Percentiles rank a stretch among this genome's conserved stretches.
Evolutionary conservation across 2,329 filamentous ascomycete genomes (phyloP).

Genomic region (Colletotrichum coccodes): DNA sequence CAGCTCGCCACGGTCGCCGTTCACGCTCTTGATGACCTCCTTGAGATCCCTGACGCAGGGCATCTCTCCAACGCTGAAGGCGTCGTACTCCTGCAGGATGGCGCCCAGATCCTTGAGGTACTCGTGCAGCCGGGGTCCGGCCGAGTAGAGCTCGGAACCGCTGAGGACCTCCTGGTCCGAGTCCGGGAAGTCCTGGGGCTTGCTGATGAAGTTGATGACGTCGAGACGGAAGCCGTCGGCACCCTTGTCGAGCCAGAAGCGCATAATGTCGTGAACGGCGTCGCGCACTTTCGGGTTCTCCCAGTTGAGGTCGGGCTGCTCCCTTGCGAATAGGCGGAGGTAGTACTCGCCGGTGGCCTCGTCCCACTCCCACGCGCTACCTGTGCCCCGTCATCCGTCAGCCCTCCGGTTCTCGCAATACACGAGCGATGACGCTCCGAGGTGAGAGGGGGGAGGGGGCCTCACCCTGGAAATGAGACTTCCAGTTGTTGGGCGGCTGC

Average conservation of each 20-base stretch:
- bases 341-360: conserved; percentile 63
- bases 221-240: conserved; percentile 75
- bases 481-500: conserved; percentile 71
- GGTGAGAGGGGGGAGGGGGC: background rate
- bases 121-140: conserved; percentile 60
- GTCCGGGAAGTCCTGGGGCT: conserved; percentile 66
- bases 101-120: conserved; percentile 56
- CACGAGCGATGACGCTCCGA: background rate
- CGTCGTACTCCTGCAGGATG: conserved; percentile 57
- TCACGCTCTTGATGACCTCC: conserved; percentile 60
- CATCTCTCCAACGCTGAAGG: conserved; percentile 64
- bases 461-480: conserved; percentile 50
- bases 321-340: conserved; percentile 74
- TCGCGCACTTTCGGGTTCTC: conserved; percentile 72
- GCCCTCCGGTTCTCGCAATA: too few relatives aligned
- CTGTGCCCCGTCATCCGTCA: conserved; percentile 37
- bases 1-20: conserved; percentile 66
- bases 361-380: conserved; percentile 60
- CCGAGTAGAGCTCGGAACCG: conserved; percentile 59
- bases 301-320: conserved; percentile 85
- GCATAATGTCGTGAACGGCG: conserved; percentile 75
- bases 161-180: conserved; percentile 44
- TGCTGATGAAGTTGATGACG: conserved; percentile 75
- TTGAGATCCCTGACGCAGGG: conserved; percentile 54
- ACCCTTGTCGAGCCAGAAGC: conserved; percentile 79